Evolutionary conservation across 2,329 filamentous ascomycete species (phyloP).

Genomic region (Teratosphaeria zuluensis): DNA sequence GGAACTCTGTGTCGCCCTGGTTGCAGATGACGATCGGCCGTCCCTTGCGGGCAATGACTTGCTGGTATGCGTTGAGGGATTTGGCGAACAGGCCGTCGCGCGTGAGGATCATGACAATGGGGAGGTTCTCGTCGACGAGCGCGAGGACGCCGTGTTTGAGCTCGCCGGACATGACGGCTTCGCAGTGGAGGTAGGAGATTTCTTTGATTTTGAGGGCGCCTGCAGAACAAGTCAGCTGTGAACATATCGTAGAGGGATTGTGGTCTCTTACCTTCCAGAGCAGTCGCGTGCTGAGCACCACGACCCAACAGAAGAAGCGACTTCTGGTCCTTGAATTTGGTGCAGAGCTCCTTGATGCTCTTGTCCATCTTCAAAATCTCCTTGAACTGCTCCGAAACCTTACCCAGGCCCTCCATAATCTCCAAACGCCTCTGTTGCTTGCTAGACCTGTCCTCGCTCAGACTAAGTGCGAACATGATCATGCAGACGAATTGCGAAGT

Average conservation of each 20-base stretch:
- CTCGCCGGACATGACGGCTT: conserved; percentile 99
- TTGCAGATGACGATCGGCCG: conserved; percentile 99
- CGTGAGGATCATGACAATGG: conserved; percentile 99
- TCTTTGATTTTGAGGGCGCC: conserved; percentile 98
- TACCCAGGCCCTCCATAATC: conserved; percentile 87
- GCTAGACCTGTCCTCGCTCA: conserved; percentile 92
- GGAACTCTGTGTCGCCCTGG: conserved; percentile 78
- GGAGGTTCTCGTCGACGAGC: conserved; percentile 93
- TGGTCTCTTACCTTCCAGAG: conserved; percentile 61
- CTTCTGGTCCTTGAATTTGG: conserved; percentile 96
- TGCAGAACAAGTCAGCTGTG: conserved; percentile 12
- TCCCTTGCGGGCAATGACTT: conserved; percentile 92
- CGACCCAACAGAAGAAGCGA: conserved; percentile 85
- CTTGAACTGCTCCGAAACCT: conserved; percentile 85
- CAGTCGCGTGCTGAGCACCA: conserved; percentile 93
- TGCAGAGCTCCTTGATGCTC: conserved; percentile 87
- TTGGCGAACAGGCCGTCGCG: conserved; percentile 94
- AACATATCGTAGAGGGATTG: background rate
- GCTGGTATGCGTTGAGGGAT: conserved; percentile 98
- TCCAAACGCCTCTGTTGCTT: conserved; percentile 87
- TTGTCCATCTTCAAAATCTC: conserved; percentile 84
- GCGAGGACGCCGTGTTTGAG: conserved; percentile 98
- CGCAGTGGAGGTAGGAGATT: conserved; percentile 98
- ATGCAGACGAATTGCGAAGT: conserved; percentile 99
- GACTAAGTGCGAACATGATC: conserved; percentile 97